These are phyloP conservation scores for Ceratocystis variospora DNA, from an alignment of 2,329 filamentous ascomycete species.

Conservation along the genomic window DNA sequence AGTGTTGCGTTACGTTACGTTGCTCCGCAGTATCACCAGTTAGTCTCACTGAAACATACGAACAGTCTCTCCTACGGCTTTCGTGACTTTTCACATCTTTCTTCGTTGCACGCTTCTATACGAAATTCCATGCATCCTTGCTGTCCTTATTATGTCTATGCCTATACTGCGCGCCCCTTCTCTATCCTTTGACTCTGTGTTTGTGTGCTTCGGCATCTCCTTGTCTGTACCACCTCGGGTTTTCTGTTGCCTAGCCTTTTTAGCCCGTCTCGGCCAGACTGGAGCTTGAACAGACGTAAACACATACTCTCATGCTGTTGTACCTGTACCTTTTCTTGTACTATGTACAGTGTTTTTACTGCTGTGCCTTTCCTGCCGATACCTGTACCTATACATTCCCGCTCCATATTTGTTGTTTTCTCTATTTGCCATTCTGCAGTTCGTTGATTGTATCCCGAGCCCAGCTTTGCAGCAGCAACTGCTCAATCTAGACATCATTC, in stretches of 20 bases:
- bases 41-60: slow-evolving; percentile 10
- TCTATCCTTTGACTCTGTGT: background rate
- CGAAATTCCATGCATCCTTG: background rate
- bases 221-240: slow-evolving; percentile 6
- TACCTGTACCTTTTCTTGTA: background rate
- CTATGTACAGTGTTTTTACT: background rate
- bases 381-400: background rate
- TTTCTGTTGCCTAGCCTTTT: background rate
- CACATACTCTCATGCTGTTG: background rate
- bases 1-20: slow-evolving; percentile 4
- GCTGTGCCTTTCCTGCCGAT: background rate
- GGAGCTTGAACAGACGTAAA: background rate
- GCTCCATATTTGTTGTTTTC: background rate
- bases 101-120: background rate
- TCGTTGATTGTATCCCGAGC: too few species aligned
- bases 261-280: background rate
- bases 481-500: background rate
- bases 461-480: background rate
- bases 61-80: background rate
- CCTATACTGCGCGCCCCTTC: background rate
- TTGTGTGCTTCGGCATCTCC: background rate
- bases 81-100: background rate
- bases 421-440: background rate
- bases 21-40: background rate
- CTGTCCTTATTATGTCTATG: background rate